Percentiles rank a stretch among this genome's conserved stretches.
phyloP scores from a whole-genome alignment of 257 asterid genomes.

The Scutellaria baicalensis region DNA sequence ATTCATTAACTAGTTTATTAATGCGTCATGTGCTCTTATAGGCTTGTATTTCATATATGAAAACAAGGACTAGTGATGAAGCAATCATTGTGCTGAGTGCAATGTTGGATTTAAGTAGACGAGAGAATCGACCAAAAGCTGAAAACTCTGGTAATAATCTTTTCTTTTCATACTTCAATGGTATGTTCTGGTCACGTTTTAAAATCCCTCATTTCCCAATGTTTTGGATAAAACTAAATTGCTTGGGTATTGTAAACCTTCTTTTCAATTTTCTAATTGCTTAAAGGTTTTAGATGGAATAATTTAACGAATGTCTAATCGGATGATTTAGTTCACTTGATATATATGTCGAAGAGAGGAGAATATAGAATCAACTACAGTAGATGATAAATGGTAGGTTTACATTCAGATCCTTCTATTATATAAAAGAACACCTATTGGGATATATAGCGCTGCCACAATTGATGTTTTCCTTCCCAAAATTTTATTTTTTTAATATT shows the following conservation, averaged over 20 bases:
- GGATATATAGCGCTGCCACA: too few relatives aligned
- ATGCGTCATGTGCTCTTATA: conserved; percentile 11
- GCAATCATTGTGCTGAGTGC: conserved; percentile 75
- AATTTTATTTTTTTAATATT: too few relatives aligned
- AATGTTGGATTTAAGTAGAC: conserved; percentile 46
- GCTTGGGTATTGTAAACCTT: not conserved
- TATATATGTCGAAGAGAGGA: not conserved
- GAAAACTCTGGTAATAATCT: conserved; percentile 50
- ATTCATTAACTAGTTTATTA: not conserved
- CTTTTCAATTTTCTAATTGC: not conserved
- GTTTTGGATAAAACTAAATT: not conserved
- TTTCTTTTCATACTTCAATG: not conserved
- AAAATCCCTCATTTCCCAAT: not conserved
- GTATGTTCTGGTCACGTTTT: not conserved
- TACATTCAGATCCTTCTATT: not conserved
- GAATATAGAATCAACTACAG: not conserved
- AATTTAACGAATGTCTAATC: not conserved
- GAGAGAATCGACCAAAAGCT: conserved; percentile 32
- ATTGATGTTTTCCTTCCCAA: too few relatives aligned
- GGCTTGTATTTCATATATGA: conserved; percentile 62
- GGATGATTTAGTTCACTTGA: not conserved
- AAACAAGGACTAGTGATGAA: conserved; percentile 40
- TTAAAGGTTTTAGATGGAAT: not conserved
- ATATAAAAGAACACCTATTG: too few relatives aligned
- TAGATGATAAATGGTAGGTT: not conserved